Evolutionary conservation across 202 grass and related monocot genomes (phyloP).

Genomic region (Musa balbisiana): DNA sequence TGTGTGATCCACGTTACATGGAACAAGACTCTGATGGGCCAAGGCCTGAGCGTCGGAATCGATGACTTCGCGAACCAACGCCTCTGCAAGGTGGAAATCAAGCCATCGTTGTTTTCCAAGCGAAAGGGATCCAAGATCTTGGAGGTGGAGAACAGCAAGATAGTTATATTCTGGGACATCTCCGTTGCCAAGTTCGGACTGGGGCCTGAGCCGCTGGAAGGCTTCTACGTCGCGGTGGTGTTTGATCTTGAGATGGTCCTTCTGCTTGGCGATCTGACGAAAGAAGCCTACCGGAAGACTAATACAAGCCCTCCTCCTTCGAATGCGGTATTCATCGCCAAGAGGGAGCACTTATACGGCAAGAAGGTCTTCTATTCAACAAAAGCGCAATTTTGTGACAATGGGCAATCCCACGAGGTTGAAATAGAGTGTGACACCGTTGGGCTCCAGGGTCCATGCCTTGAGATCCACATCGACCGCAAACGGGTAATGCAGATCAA

Average conservation of each 20-base stretch:
- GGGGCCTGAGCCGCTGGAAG: background rate
- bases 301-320: background rate
- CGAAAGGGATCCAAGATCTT: background rate
- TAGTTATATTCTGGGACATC: background rate
- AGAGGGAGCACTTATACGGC: background rate
- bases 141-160: background rate
- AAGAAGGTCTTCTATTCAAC: background rate
- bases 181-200: background rate
- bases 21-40: background rate
- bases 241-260: background rate
- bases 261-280: background rate
- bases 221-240: background rate
- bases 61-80: background rate
- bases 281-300: background rate
- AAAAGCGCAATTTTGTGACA: background rate
- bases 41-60: background rate
- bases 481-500: background rate
- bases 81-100: conserved; percentile 6
- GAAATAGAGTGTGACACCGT: background rate
- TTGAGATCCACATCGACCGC: background rate
- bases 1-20: background rate
- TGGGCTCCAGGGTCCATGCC: background rate
- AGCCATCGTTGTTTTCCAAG: conserved; percentile 5
- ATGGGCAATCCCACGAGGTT: background rate
- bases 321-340: background rate